Evolutionary conservation across 1,284 basidiomycete species (phyloP).

Genomic region (Pseudozyma pruni): DNA sequence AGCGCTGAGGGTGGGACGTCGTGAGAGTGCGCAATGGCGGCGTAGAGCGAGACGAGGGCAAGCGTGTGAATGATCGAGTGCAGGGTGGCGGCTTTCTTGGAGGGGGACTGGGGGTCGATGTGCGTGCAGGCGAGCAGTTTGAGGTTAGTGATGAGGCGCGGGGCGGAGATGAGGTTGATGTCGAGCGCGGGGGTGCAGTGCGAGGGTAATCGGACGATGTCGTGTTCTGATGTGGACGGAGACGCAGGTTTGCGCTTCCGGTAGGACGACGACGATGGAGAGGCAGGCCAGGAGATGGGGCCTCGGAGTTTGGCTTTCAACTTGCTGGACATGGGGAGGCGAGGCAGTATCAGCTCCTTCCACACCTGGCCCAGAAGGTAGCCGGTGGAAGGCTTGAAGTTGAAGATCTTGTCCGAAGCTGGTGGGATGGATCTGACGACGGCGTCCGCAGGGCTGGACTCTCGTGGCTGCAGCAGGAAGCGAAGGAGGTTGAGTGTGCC

Average conservation of each 20-base stretch:
- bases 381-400: constrained; percentile 19
- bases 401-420: constrained; percentile 24
- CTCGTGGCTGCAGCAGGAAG: constrained; percentile 3
- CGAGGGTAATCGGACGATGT: constrained; percentile 1
- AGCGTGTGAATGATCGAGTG: constrained; percentile 32
- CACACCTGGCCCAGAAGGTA: constrained; percentile 18
- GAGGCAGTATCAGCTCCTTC: constrained; percentile 26
- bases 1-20: background rate
- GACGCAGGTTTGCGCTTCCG: too few species aligned
- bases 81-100: constrained; percentile 23
- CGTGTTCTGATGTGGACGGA: background rate
- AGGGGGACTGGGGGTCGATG: background rate
- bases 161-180: constrained; percentile 10
- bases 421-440: constrained; percentile 3
- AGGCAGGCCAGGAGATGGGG: constrained; percentile 18
- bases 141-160: constrained; percentile 23
- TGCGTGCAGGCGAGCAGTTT: constrained; percentile 10
- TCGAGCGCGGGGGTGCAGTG: constrained; percentile 3
- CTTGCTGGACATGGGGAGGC: constrained; percentile 10
- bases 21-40: constrained; percentile 9
- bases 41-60: constrained; percentile 16
- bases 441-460: background rate
- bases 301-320: constrained; percentile 7
- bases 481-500: constrained; percentile 31
- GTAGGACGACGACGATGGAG: background rate